Percentiles rank a stretch among this genome's conserved stretches.
These are phyloP conservation scores for Straminergon stramineum DNA, from an alignment of 225 moss, liverwort and hornwort genomes.

Conservation along the genomic window DNA sequence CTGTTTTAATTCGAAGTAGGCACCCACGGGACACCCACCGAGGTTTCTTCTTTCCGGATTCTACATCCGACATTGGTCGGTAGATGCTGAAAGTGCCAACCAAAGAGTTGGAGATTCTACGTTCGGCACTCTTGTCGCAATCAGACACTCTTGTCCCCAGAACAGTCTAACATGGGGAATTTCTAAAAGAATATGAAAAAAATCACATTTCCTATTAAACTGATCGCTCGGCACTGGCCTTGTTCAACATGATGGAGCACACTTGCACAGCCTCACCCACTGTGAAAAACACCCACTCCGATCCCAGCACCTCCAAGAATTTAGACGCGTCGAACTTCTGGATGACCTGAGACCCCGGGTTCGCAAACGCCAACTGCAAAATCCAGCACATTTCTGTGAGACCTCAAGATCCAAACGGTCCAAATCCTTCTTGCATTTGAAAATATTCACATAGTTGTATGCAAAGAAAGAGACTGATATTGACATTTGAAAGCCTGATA, in stretches of 20 bases:
- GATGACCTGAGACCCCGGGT: conserved; percentile 39
- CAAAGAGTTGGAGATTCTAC: neutral
- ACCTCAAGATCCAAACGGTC: neutral
- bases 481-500: neutral
- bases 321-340: conserved; percentile 18
- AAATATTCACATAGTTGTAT: neutral
- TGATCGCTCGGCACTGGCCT: neutral
- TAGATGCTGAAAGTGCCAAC: neutral
- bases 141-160: neutral
- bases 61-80: conserved; percentile 17
- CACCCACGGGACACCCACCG: neutral
- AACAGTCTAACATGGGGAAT: neutral
- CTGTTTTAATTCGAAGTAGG: neutral
- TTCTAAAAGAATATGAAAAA: neutral
- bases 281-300: conserved; percentile 58
- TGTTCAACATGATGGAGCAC: conserved; percentile 9
- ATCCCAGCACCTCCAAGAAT: conserved; percentile 14
- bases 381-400: neutral
- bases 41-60: neutral
- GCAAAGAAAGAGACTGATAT: neutral
- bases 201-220: neutral
- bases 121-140: neutral
- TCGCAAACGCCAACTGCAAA: conserved; percentile 55
- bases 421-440: neutral
- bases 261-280: conserved; percentile 46